Evolutionary conservation across 306 rosid genomes (phyloP).

Genomic region (Psophocarpus tetragonolobus): DNA sequence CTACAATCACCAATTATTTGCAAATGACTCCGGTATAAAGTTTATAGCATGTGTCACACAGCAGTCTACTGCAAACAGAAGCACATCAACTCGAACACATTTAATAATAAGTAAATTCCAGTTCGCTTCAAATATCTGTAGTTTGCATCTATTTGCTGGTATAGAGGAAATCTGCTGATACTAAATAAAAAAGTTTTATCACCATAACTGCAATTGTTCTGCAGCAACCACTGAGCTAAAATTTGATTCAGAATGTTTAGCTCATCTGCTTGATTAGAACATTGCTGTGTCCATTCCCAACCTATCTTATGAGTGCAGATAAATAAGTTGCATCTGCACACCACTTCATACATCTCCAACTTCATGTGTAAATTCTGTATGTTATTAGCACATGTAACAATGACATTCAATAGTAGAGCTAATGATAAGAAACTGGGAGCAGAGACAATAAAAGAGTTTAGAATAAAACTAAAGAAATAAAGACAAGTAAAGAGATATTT

Average conservation of each 20-base stretch:
- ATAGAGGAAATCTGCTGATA: constrained; percentile 1
- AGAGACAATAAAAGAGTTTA: background rate
- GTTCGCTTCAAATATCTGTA: constrained; percentile 11
- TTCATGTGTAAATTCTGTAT: background rate
- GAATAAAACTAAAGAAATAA: constrained; percentile 14
- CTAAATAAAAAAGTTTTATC: constrained; percentile 12
- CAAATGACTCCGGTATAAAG: constrained; percentile 12
- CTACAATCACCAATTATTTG: constrained; percentile 23
- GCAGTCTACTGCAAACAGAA: constrained; percentile 12
- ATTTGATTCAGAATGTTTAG: constrained; percentile 5
- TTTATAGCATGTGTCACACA: constrained; percentile 7
- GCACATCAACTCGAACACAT: constrained; percentile 1
- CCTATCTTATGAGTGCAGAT: constrained; percentile 5
- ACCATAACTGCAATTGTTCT: constrained; percentile 16
- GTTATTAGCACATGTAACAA: background rate
- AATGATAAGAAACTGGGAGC: background rate
- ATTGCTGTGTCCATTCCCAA: background rate
- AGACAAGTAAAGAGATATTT: background rate
- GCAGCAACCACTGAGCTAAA: background rate
- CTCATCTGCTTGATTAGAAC: background rate
- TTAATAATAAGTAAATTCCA: constrained; percentile 11
- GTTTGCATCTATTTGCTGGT: constrained; percentile 15
- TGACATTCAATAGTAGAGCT: background rate
- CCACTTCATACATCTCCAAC: constrained; percentile 31
- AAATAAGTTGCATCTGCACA: constrained; percentile 9